Conservation (phyloP, 805 yeast genomes). For the Saturnispora mendoncae region DNA sequence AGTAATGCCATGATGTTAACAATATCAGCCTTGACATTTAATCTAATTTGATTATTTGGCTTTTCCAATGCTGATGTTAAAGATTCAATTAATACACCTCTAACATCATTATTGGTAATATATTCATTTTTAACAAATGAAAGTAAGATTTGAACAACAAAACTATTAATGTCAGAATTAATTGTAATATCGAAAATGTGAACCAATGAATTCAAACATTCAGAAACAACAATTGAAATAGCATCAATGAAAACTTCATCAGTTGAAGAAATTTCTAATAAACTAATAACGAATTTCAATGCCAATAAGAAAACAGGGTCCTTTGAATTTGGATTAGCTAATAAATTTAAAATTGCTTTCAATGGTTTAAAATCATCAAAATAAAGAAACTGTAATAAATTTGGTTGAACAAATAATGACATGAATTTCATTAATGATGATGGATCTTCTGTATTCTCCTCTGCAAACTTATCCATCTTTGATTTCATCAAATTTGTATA, state of each 20-base stretch:
- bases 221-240: constrained; percentile 50
- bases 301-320: constrained; percentile 52
- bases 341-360: constrained; percentile 43
- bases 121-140: constrained; percentile 50
- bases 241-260: constrained; percentile 39
- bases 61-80: constrained; percentile 53
- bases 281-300: constrained; percentile 42
- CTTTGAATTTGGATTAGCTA: constrained; percentile 51
- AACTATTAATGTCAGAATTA: constrained; percentile 39
- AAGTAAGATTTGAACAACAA: constrained; percentile 43
- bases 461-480: constrained; percentile 57
- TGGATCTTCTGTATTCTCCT: constrained; percentile 74
- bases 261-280: constrained; percentile 33
- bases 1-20: constrained; percentile 49
- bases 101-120: constrained; percentile 46
- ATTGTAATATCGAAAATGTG: constrained; percentile 34
- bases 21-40: constrained; percentile 46
- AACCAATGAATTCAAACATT: constrained; percentile 45
- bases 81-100: constrained; percentile 44
- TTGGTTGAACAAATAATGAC: constrained; percentile 43
- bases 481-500: constrained; percentile 50
- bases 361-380: constrained; percentile 49
- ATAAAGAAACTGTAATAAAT: constrained; percentile 43
- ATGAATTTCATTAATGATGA: constrained; percentile 68
- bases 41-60: constrained; percentile 42